Conservation (phyloP, 768 basidiomycete genomes). For the Mycena leptocephala region DNA sequence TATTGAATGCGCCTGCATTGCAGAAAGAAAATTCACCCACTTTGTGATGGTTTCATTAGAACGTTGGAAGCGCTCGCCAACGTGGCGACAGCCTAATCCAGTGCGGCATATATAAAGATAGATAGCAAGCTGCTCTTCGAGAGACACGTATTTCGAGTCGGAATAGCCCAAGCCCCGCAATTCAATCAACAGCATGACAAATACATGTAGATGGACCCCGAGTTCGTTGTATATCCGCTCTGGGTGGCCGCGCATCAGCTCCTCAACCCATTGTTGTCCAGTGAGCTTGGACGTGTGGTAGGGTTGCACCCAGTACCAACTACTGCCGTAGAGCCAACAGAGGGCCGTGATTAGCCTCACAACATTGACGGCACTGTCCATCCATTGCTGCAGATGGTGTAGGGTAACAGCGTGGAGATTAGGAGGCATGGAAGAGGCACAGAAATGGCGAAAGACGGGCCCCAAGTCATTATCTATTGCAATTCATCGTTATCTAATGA, state of each 20-base stretch:
- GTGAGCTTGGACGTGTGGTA: background rate
- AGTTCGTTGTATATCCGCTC: constrained; percentile 28
- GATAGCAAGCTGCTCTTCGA: constrained; percentile 38
- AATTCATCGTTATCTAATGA: background rate
- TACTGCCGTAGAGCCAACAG: constrained; percentile 9
- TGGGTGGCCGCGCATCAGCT: background rate
- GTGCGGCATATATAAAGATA: constrained; percentile 31
- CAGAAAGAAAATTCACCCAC: constrained; percentile 10
- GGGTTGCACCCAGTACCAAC: background rate
- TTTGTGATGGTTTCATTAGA: constrained; percentile 37
- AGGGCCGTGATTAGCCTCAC: background rate
- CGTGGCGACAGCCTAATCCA: background rate
- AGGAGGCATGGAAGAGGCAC: background rate
- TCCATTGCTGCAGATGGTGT: constrained; percentile 15
- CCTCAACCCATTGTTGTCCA: background rate
- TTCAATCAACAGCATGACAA: constrained; percentile 27
- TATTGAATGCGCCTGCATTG: background rate
- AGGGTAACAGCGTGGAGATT: background rate
- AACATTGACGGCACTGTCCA: constrained; percentile 17
- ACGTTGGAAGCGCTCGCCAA: background rate
- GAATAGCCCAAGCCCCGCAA: constrained; percentile 15
- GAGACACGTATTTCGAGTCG: constrained; percentile 27
- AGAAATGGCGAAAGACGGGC: background rate
- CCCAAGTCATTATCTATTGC: background rate
- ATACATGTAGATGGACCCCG: too few relatives aligned